Conservation (phyloP, 306 rosid genomes). For the Glycine tomentella region DNA sequence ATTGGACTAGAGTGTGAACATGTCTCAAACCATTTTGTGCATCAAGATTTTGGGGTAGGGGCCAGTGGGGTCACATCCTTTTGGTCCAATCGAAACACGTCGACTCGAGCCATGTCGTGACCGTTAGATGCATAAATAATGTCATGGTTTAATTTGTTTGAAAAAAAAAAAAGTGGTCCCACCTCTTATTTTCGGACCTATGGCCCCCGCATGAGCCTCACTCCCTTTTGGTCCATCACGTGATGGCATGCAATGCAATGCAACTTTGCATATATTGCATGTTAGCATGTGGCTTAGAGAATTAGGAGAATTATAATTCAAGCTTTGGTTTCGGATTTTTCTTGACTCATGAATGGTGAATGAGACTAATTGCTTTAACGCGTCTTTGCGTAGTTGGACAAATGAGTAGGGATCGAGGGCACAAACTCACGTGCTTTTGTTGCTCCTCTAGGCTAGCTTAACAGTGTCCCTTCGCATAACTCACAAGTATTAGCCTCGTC, state of each 20-base stretch:
- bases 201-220: slow-evolving; percentile 12
- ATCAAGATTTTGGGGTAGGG: slow-evolving; percentile 22
- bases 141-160: not conserved
- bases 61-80: slow-evolving; percentile 18
- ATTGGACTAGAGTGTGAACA: slow-evolving; percentile 38
- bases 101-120: slow-evolving; percentile 30
- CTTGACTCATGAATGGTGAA: slow-evolving; percentile 16
- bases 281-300: slow-evolving; percentile 15
- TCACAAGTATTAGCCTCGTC: not conserved
- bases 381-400: slow-evolving; percentile 20
- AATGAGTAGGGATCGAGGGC: no score
- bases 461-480: no score
- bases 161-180: slow-evolving; percentile 20
- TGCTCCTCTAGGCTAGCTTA: no score
- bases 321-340: slow-evolving; percentile 37
- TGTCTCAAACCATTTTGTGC: slow-evolving; percentile 5
- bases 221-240: slow-evolving; percentile 34
- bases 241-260: slow-evolving; percentile 28
- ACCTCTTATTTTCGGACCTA: not conserved
- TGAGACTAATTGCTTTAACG: slow-evolving; percentile 32
- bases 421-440: no score
- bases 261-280: not conserved
- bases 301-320: slow-evolving; percentile 19
- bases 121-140: not conserved
- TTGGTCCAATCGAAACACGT: slow-evolving; percentile 32